Conservation (phyloP, 108 stramenopile species). For the Cyclotella kingstonii region DNA sequence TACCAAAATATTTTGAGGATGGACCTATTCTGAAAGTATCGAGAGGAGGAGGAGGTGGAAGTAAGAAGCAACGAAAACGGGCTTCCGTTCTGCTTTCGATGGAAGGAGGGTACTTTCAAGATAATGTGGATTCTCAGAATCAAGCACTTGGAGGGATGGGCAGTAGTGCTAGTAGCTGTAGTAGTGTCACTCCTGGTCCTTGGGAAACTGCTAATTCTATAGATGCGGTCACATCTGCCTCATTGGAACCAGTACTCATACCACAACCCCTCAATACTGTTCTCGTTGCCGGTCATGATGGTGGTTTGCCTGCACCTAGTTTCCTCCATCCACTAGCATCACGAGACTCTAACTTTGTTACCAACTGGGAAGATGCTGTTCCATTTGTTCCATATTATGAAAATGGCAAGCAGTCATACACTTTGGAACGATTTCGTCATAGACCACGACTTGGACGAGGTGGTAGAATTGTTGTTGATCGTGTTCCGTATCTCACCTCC, state of each 20-base stretch:
- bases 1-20: slow-evolving; percentile 62
- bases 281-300: slow-evolving; percentile 72
- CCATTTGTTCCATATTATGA: slow-evolving; percentile 70
- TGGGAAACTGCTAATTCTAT: background rate
- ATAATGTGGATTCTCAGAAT: no score
- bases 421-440: slow-evolving; percentile 52
- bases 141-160: no score
- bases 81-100: background rate
- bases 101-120: no score
- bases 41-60: slow-evolving; percentile 44
- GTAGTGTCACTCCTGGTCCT: background rate
- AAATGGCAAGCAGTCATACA: slow-evolving; percentile 43
- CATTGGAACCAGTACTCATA: background rate
- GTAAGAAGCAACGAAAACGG: background rate
- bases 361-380: slow-evolving; percentile 59
- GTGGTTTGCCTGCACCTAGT: slow-evolving; percentile 72
- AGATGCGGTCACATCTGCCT: slow-evolving; percentile 1
- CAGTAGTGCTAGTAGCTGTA: no score
- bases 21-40: slow-evolving; percentile 25
- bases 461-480: slow-evolving; percentile 80
- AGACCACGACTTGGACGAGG: slow-evolving; percentile 85
- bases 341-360: slow-evolving; percentile 51
- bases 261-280: slow-evolving; percentile 13
- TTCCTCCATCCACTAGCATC: slow-evolving; percentile 72
- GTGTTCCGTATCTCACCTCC: slow-evolving; percentile 56